A percentile compares a stretch with the other conserved stretches of the same genome.
These are phyloP conservation scores for Colletotrichum tamarilloi DNA, from an alignment of 2,329 filamentous ascomycete genomes.

Conservation along the genomic window DNA sequence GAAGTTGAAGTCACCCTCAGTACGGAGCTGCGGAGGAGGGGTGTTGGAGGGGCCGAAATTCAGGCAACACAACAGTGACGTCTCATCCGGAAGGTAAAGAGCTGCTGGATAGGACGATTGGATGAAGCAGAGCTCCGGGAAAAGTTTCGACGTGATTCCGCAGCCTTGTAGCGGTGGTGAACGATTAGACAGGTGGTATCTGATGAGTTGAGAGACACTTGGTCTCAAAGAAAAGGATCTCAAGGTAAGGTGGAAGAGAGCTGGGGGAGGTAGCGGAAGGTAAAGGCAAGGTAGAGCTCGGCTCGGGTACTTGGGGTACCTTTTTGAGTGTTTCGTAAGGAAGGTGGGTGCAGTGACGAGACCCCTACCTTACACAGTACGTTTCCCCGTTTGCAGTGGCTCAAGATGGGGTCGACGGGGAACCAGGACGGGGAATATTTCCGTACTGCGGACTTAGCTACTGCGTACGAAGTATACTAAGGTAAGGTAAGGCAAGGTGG, in stretches of 20 bases:
- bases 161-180: not conserved
- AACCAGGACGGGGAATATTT: not conserved
- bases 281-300: slow-evolving; percentile 23
- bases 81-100: slow-evolving; percentile 13
- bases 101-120: not conserved
- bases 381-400: slow-evolving; percentile 18
- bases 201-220: slow-evolving; percentile 1
- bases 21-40: slow-evolving; percentile 31
- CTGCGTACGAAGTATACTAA: no score
- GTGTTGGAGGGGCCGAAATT: slow-evolving; percentile 26
- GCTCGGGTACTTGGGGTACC: slow-evolving; percentile 11
- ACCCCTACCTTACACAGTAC: slow-evolving; percentile 3
- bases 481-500: not conserved
- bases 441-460: not conserved
- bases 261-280: not conserved
- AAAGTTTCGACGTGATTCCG: not conserved
- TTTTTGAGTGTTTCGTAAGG: slow-evolving; percentile 17
- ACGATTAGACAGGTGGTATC: not conserved
- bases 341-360: slow-evolving; percentile 14
- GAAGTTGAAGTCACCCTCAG: slow-evolving; percentile 16
- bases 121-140: not conserved
- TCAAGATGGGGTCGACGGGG: not conserved
- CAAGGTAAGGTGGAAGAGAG: not conserved
- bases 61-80: slow-evolving; percentile 30
- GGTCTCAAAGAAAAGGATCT: not conserved